Percentiles rank a stretch among this genome's conserved stretches.
These are phyloP conservation scores for Colletotrichum horii DNA, from an alignment of 2,329 filamentous ascomycete genomes.

Conservation along the genomic window DNA sequence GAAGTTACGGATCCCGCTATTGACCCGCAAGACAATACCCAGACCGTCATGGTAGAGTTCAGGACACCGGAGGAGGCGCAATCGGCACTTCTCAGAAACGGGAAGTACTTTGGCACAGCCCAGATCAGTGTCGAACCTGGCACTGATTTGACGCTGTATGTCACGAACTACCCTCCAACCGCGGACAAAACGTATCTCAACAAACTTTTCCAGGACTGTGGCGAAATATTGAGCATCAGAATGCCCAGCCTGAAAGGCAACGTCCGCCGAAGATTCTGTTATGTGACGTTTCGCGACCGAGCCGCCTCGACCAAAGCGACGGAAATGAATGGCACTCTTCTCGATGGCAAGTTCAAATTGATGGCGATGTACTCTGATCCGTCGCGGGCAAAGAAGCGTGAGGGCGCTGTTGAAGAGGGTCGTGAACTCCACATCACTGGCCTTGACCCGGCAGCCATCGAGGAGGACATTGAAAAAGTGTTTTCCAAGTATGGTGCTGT, in stretches of 20 bases:
- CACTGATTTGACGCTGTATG: constrained; percentile 80
- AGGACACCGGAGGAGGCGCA: constrained; percentile 79
- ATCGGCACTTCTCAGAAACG: constrained; percentile 80
- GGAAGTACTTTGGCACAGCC: constrained; percentile 77
- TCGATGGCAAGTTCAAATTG: constrained; percentile 74
- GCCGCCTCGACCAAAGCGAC: constrained; percentile 75
- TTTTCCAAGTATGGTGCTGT: constrained; percentile 81
- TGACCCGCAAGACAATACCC: constrained; percentile 44
- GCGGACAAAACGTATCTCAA: constrained; percentile 75
- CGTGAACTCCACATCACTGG: constrained; percentile 83
- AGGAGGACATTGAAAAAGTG: constrained; percentile 71
- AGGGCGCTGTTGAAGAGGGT: constrained; percentile 83
- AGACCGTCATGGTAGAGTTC: constrained; percentile 85
- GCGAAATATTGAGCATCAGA: constrained; percentile 83
- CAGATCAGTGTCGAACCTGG: constrained; percentile 78
- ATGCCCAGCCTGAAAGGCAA: constrained; percentile 93
- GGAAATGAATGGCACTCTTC: constrained; percentile 70
- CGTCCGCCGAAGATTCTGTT: constrained; percentile 90
- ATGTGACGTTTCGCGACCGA: constrained; percentile 81
- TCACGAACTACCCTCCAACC: constrained; percentile 86
- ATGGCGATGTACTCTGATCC: constrained; percentile 87
- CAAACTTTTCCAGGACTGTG: constrained; percentile 73
- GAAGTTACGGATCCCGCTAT: constrained; percentile 70
- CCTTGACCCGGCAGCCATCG: constrained; percentile 64
- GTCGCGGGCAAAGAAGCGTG: constrained; percentile 74